Percentiles rank a stretch among this genome's conserved stretches.
Conservation (phyloP, 305 asterid species). For the Solanum hybrid region DNA sequence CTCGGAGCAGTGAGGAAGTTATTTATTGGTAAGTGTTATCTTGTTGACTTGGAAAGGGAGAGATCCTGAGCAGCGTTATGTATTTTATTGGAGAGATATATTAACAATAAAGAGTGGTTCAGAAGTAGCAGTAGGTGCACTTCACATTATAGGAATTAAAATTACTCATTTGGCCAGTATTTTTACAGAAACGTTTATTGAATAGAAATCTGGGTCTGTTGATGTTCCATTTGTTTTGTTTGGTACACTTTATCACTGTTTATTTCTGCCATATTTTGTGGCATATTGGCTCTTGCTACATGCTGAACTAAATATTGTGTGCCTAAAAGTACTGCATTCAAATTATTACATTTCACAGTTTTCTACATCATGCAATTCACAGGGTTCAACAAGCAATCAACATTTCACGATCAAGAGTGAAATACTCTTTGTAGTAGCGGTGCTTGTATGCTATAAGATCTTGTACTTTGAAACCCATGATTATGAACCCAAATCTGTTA, state of each 20-base stretch:
- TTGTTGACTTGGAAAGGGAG: not conserved
- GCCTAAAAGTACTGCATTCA: not conserved
- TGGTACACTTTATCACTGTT: not conserved
- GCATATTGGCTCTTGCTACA: not conserved
- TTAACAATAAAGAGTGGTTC: conserved; percentile 11
- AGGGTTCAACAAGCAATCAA: not conserved
- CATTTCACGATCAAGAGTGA: not conserved
- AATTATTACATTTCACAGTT: not conserved
- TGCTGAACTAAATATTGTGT: not conserved
- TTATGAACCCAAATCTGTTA: not conserved
- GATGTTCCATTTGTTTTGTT: not conserved
- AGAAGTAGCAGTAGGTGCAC: conserved; percentile 6
- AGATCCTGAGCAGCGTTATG: not conserved
- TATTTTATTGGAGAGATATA: conserved; percentile 2
- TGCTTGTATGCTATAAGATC: not conserved
- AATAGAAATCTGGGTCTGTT: not conserved
- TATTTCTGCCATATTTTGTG: not conserved
- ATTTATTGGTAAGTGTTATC: not conserved
- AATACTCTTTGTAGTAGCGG: not conserved
- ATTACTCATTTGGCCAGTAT: not conserved
- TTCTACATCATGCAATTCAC: not conserved
- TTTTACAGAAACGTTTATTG: not conserved
- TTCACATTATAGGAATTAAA: not conserved
- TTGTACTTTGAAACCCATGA: not conserved
- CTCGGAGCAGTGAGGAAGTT: conserved; percentile 6